Evolutionary conservation across 306 rosid species (phyloP).

Genomic region (Amphicarpaea edgeworthii): DNA sequence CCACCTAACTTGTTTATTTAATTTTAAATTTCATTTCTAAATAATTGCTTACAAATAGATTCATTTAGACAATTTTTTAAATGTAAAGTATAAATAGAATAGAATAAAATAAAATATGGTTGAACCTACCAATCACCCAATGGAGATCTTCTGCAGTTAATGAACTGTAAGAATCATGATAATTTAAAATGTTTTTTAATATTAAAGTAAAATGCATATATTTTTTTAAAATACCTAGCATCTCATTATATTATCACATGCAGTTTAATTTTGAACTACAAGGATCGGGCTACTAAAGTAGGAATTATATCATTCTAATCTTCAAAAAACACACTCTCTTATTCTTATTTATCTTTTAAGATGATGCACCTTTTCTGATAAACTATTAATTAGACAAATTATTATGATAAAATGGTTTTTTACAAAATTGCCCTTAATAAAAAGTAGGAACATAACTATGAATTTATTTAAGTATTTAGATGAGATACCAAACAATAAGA

Average conservation of each 20-base stretch:
- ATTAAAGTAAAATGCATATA: background rate
- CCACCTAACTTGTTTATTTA: too few species aligned
- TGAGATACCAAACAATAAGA: background rate
- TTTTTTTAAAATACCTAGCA: background rate
- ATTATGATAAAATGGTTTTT: background rate
- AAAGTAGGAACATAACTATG: background rate
- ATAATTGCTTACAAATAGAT: too few species aligned
- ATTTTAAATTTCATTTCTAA: too few species aligned
- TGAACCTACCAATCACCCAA: background rate
- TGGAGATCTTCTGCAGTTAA: background rate
- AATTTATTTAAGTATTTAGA: background rate
- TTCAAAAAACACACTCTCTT: background rate
- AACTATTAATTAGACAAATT: background rate
- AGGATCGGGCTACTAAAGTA: background rate
- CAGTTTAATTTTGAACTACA: background rate
- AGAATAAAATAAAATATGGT: background rate
- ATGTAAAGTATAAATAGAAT: too few species aligned
- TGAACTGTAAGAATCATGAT: background rate
- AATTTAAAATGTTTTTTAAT: background rate
- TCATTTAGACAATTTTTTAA: too few species aligned
- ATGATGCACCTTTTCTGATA: background rate
- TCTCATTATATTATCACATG: background rate
- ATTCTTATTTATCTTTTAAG: background rate
- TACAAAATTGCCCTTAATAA: background rate
- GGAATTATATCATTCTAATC: background rate